Conservation (phyloP, 345 rosid species). For the Nasturtium officinale region DNA sequence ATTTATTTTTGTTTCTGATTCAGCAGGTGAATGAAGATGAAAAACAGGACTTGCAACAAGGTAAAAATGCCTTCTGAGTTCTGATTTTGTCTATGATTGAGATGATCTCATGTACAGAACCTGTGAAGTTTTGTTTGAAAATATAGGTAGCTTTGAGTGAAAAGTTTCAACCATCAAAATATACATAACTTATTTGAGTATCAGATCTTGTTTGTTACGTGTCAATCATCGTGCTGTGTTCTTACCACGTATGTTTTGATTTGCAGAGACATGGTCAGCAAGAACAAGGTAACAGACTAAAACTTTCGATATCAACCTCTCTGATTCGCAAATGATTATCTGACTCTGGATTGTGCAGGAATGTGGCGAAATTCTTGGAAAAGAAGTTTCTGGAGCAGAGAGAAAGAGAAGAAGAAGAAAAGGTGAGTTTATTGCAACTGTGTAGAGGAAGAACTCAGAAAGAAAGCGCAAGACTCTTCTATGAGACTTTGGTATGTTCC, state of each 20-base stretch:
- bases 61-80: conserved; percentile 16
- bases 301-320: neutral
- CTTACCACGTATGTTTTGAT: conserved; percentile 28
- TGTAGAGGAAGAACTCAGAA: conserved; percentile 59
- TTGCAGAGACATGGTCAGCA: conserved; percentile 68
- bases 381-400: conserved; percentile 46
- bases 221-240: conserved; percentile 20
- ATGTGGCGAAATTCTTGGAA: conserved; percentile 53
- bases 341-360: conserved; percentile 58
- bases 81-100: neutral
- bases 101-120: conserved; percentile 2
- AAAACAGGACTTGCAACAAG: conserved; percentile 37
- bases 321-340: conserved; percentile 14
- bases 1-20: conserved; percentile 13
- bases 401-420: conserved; percentile 53
- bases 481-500: conserved; percentile 75
- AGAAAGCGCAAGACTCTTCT: conserved; percentile 73
- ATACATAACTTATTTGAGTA: neutral
- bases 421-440: conserved; percentile 52
- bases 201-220: conserved; percentile 17
- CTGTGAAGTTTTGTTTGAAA: neutral
- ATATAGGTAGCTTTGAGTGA: no score
- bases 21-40: conserved; percentile 31
- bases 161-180: no score
- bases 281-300: conserved; percentile 52